Evolutionary conservation across 2,329 filamentous ascomycete species (phyloP).

Genomic region (Arthrobotrys megalospora): DNA sequence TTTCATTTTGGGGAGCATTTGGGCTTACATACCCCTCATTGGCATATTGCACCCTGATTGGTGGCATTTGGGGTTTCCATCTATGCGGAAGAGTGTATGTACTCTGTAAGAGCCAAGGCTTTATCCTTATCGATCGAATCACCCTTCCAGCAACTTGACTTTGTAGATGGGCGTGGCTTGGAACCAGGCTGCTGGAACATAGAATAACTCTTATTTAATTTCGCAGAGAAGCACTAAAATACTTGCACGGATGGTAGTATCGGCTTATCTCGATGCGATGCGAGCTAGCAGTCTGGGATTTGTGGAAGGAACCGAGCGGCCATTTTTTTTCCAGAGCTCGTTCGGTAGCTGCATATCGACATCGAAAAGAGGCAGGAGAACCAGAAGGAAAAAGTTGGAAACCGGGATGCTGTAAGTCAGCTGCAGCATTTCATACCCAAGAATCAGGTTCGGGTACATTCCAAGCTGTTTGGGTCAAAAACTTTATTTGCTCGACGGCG

Average conservation of each 20-base stretch:
- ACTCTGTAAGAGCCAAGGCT: neutral
- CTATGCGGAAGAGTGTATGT: constrained; percentile 6
- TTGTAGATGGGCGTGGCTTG: constrained; percentile 34
- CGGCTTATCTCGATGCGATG: constrained; percentile 41
- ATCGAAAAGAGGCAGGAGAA: constrained; percentile 46
- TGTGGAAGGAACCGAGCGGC: constrained; percentile 32
- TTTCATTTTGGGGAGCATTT: constrained; percentile 34
- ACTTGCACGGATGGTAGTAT: neutral
- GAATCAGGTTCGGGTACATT: constrained; percentile 57
- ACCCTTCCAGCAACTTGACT: constrained; percentile 21
- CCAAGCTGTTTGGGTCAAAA: constrained; percentile 23
- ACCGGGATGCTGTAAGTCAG: constrained; percentile 48
- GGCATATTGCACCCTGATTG: constrained; percentile 27
- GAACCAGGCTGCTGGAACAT: constrained; percentile 40
- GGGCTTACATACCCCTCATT: constrained; percentile 21
- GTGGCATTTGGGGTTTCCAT: constrained; percentile 20
- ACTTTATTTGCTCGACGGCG: constrained; percentile 32
- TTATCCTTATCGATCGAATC: constrained; percentile 9
- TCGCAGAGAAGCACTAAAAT: neutral
- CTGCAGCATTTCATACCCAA: constrained; percentile 55
- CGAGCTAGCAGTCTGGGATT: neutral
- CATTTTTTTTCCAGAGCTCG: constrained; percentile 44
- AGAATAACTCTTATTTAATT: neutral
- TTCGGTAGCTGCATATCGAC: constrained; percentile 31
- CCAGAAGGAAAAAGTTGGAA: constrained; percentile 31